A percentile compares a stretch with the other conserved stretches of the same genome.
Evolutionary conservation across 345 rosid genomes (phyloP).

Genomic region (Toxicodendron radicans): DNA sequence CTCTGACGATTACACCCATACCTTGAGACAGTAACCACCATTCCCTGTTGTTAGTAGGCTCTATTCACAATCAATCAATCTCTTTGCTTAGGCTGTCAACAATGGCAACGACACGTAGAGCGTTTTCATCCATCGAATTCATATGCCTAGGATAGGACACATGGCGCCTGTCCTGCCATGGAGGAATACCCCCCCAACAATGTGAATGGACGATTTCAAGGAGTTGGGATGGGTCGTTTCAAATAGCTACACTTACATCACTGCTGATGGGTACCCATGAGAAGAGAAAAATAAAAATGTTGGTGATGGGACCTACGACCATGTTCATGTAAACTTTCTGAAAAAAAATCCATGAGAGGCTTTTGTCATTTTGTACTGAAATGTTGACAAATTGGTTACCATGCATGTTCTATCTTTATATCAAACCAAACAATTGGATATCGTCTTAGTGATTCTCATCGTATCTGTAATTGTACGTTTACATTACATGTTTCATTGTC

Average conservation of each 20-base stretch:
- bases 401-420: not conserved
- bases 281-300: not conserved
- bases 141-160: no score
- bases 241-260: not conserved
- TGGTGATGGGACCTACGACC: constrained; percentile 8
- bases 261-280: not conserved
- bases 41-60: no score
- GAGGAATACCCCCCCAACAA: no score
- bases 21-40: no score
- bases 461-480: no score
- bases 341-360: not conserved
- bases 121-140: no score
- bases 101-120: no score
- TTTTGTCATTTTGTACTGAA: not conserved
- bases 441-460: not conserved
- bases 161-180: no score
- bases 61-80: no score
- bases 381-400: not conserved
- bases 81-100: no score
- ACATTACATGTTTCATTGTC: not conserved
- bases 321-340: constrained; percentile 9
- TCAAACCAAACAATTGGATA: not conserved
- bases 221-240: not conserved
- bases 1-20: no score
- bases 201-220: not conserved